Base-by-base conservation (phyloP, 176 grass and related monocot species). In the Lolium perenne region DNA sequence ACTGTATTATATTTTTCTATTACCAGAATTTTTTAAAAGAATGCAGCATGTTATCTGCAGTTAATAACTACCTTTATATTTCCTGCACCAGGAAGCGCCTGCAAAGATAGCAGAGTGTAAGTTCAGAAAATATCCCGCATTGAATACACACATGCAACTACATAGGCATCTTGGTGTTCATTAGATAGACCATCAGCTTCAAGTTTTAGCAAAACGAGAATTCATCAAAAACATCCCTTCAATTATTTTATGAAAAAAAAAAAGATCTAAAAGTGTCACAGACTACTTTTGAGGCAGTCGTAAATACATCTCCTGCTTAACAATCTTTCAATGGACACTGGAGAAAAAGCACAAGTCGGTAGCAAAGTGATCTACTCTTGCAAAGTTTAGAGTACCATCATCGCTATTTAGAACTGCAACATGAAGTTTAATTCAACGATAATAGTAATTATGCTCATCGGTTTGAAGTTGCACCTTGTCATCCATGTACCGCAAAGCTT, bases 401-500 rank as follows among this genome's bases (percentile, higher is more conserved):
- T 49, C 49, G 20, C 50, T 62, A 62, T 77, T 77, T 43, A n/a
- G 7, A 51, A 71, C 32, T 35, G 38, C 38, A 66, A 75, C 17
- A 8, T 58, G 61, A 1, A 66, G 8, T 60, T 86, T 20, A 71
- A 57, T 64, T 38, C 18, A 70, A 50, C 3, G 7, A 69, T 57
- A 61, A 83, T 84, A 45, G 18, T 80, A 68, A 38, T 16, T 38
- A 78, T 8, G 41, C 1, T 82, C 49, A 67, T 80, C 9, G 83
- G 22, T 65, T 61, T 12, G 7, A 59, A 32, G 3, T 57, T 38
- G 38, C 59, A 95, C 96, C 92, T 98, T 98, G 67, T 89, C 89
- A 86, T 98, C 88, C 90, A 98, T 90, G 86, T 92, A 98, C 29
- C 91, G 83, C 70, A 98, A 73, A 26, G 96, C 93, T 82, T 91